A percentile compares a stretch with the other conserved stretches of the same genome.
These are phyloP conservation scores for Ceratocystis albifundus DNA, from an alignment of 2,329 filamentous ascomycete species.

Conservation along the genomic window DNA sequence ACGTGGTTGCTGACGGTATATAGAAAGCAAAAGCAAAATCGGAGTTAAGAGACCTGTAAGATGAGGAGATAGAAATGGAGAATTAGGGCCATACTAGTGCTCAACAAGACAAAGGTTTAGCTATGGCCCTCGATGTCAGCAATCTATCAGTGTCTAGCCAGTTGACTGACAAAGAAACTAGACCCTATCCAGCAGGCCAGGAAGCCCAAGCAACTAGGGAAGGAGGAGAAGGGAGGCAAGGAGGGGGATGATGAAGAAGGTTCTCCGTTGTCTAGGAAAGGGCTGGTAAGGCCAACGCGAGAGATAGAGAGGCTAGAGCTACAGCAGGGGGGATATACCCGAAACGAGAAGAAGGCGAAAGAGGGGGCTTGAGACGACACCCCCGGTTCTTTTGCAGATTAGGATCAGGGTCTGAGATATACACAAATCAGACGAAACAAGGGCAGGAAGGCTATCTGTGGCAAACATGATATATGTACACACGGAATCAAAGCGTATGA, in stretches of 20 bases:
- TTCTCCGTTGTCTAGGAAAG: neutral
- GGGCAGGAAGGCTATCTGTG: neutral
- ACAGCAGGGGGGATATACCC: neutral
- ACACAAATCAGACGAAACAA: constrained; percentile 7
- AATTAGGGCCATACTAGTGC: neutral
- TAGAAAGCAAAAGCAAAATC: neutral
- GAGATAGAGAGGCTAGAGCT: neutral
- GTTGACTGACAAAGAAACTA: neutral
- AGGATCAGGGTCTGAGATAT: constrained; percentile 1
- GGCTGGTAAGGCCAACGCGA: neutral
- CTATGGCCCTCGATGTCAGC: neutral
- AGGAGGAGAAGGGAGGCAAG: neutral
- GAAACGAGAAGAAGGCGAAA: neutral
- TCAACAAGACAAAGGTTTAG: neutral
- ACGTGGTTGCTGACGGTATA: neutral
- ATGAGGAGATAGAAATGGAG: neutral
- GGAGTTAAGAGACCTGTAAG: neutral
- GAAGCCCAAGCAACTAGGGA: neutral
- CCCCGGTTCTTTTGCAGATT: neutral
- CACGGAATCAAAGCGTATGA: neutral
- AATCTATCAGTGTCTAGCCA: neutral
- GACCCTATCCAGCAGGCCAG: neutral
- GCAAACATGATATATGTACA: neutral
- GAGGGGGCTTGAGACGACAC: neutral
- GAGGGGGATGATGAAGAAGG: neutral